Percentiles rank a stretch among this genome's conserved stretches.
phyloP scores from a whole-genome alignment of 495 filamentous ascomycete species.

The Clohesyomyces aquaticus region DNA sequence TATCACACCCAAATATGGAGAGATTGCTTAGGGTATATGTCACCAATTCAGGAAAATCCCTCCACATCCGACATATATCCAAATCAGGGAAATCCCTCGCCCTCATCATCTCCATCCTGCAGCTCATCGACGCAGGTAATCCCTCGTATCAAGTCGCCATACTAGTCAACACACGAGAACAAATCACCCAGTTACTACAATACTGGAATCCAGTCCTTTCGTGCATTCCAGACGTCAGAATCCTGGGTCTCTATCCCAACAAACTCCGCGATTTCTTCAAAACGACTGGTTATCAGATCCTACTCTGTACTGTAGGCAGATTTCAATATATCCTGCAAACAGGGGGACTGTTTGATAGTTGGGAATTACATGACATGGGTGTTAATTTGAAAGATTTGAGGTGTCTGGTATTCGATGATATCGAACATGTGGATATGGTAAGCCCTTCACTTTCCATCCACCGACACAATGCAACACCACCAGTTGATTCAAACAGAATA shows the following conservation, averaged over 20 bases:
- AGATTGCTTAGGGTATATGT: background rate
- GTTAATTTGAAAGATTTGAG: background rate
- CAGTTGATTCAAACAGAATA: background rate
- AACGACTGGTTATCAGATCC: background rate
- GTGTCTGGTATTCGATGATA: conserved; percentile 11
- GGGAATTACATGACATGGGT: background rate
- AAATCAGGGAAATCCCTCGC: conserved; percentile 14
- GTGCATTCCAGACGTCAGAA: background rate
- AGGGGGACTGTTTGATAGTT: background rate
- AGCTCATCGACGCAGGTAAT: background rate
- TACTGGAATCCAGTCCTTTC: background rate
- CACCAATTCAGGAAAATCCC: conserved; percentile 4
- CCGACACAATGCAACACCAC: background rate
- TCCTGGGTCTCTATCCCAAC: background rate
- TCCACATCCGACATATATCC: conserved; percentile 10
- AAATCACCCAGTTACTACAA: background rate
- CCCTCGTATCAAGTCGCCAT: background rate
- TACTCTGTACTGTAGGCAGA: background rate
- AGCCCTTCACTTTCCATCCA: background rate
- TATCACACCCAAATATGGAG: too few species aligned
- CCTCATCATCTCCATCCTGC: conserved; percentile 4
- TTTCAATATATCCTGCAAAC: conserved; percentile 1
- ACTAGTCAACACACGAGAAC: background rate
- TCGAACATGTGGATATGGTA: background rate
- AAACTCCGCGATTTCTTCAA: background rate